phyloP scores from a whole-genome alignment of 805 yeast genomes.

The Barnettozyma californica region DNA sequence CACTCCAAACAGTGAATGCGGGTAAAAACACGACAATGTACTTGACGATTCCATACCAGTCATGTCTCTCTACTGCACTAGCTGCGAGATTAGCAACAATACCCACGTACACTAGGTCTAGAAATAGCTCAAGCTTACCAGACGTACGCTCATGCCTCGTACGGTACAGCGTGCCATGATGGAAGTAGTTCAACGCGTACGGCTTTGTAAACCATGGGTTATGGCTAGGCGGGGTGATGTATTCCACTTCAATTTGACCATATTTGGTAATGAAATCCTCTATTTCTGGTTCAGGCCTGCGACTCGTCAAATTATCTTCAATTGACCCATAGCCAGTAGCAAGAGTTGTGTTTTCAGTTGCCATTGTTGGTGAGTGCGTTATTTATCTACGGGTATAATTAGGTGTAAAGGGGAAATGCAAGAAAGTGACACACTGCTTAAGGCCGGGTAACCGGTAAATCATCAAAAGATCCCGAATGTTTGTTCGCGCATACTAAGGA shows the following conservation, averaged over 20 bases:
- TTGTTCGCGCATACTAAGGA: no score
- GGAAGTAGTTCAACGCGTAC: slow-evolving; percentile 55
- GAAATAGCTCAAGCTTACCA: slow-evolving; percentile 49
- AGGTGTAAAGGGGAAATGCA: no score
- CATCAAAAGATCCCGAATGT: no score
- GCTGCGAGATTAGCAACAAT: slow-evolving; percentile 56
- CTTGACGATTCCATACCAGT: slow-evolving; percentile 40
- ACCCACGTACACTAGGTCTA: slow-evolving; percentile 62
- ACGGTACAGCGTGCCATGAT: slow-evolving; percentile 49
- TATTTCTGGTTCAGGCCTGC: slow-evolving; percentile 31
- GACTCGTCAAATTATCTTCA: no score
- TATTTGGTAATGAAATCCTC: slow-evolving; percentile 40
- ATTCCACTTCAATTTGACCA: slow-evolving; percentile 43
- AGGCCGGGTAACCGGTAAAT: no score
- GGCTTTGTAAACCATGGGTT: slow-evolving; percentile 41
- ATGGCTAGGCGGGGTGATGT: slow-evolving; percentile 36
- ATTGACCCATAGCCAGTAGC: neutral
- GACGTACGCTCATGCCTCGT: slow-evolving; percentile 52
- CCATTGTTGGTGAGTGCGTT: neutral
- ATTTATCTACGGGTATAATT: no score
- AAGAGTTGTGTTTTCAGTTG: neutral
- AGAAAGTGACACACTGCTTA: no score
- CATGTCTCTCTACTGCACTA: slow-evolving; percentile 44
- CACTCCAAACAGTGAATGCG: slow-evolving; percentile 63
- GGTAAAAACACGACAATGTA: slow-evolving; percentile 50